A percentile compares a stretch with the other conserved stretches of the same genome.
These are phyloP conservation scores for Thalassiosira ordinaria DNA, from an alignment of 352 stramenopile genomes.

Conservation along the genomic window DNA sequence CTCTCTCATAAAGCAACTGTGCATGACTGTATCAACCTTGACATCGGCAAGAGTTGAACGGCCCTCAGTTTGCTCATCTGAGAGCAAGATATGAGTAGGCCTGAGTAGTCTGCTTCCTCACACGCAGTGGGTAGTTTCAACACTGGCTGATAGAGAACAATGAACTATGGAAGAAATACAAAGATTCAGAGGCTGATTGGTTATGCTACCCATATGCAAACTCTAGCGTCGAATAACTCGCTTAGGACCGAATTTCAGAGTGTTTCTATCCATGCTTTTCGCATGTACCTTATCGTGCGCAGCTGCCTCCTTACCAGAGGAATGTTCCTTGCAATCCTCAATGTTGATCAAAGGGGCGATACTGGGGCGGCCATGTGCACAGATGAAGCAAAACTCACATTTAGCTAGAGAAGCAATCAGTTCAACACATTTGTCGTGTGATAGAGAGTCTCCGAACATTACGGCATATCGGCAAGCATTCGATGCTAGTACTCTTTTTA, in stretches of 20 bases:
- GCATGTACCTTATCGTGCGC: too few relatives aligned
- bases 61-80: too few relatives aligned
- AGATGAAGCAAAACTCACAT: slow-evolving; percentile 91
- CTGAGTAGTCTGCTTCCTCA: too few relatives aligned
- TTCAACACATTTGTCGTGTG: slow-evolving; percentile 81
- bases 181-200: too few relatives aligned
- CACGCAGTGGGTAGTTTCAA: too few relatives aligned
- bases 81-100: too few relatives aligned
- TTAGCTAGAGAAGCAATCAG: slow-evolving; percentile 86
- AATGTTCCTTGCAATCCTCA: slow-evolving; percentile 3
- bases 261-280: background rate
- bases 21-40: too few relatives aligned
- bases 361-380: slow-evolving; percentile 90
- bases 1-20: too few relatives aligned
- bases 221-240: slow-evolving; percentile 2
- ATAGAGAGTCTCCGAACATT: slow-evolving; percentile 92
- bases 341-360: slow-evolving; percentile 89
- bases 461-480: slow-evolving; percentile 91
- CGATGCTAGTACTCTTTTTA: slow-evolving; percentile 89
- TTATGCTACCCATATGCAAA: too few relatives aligned
- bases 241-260: slow-evolving; percentile 9
- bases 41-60: too few relatives aligned
- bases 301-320: slow-evolving; percentile 7
- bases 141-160: too few relatives aligned
- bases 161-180: too few relatives aligned